Conservation (phyloP, 306 rosid genomes). For the Vigna reflexopilosa region DNA sequence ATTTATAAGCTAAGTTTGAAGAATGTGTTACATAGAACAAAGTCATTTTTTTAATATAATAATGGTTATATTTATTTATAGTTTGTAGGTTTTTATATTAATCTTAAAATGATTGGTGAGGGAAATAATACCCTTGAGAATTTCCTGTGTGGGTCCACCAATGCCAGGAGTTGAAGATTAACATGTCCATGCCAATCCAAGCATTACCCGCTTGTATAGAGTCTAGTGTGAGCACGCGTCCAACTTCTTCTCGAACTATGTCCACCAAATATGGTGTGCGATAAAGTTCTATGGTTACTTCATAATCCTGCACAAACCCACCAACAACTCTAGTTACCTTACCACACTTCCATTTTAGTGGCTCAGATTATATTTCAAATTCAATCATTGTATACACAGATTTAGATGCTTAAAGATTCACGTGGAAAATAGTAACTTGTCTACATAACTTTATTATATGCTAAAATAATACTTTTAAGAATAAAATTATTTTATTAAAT, state of each 20-base stretch:
- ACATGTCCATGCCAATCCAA: slow-evolving; percentile 77
- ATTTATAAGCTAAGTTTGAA: too few species aligned
- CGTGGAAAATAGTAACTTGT: neutral
- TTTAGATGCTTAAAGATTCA: slow-evolving; percentile 29
- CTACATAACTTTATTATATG: neutral
- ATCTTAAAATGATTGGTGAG: too few species aligned
- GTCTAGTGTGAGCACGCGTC: slow-evolving; percentile 67
- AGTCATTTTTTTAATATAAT: too few species aligned
- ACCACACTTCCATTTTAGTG: slow-evolving; percentile 27
- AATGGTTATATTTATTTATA: too few species aligned
- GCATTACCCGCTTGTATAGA: slow-evolving; percentile 72
- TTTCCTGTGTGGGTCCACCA: slow-evolving; percentile 92
- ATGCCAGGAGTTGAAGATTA: slow-evolving; percentile 95
- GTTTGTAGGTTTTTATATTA: too few species aligned
- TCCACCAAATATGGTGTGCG: slow-evolving; percentile 90
- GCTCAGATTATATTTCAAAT: slow-evolving; percentile 17
- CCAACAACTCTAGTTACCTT: neutral
- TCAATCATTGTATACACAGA: neutral
- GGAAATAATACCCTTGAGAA: slow-evolving; percentile 67
- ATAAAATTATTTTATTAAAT: too few species aligned
- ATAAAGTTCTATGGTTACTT: slow-evolving; percentile 62
- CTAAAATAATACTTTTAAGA: too few species aligned
- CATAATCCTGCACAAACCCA: slow-evolving; percentile 67
- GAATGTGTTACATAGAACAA: too few species aligned
- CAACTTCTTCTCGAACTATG: slow-evolving; percentile 59